Base-by-base conservation (phyloP, 2,329 filamentous ascomycete genomes). In the Claviceps sp. region DNA sequence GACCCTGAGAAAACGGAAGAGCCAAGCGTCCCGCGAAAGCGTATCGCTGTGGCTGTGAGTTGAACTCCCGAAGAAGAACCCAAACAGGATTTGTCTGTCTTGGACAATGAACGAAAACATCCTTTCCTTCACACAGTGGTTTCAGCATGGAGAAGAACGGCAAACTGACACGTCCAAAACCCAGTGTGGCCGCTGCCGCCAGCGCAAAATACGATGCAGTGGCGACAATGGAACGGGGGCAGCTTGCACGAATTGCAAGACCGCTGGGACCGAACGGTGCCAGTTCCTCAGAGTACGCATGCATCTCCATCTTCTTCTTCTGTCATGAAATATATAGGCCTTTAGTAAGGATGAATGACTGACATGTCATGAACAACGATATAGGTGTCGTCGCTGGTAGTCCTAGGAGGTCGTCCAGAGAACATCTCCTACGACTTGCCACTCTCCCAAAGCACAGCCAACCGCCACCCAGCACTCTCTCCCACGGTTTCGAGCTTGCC, bases 191-290 rank as follows among this genome's bases (percentile, higher is more conserved):
- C 82, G 91, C 58, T 97, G 91, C 68, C 82, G 91, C 54, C 90
- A 91, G 70, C 80, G 91, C 53, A 97, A 97, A 74, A 97, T 97
- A 60, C 85, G 88, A 59, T 97, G 91, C 71, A 95, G 86, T 61
- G 91, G 91, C 44, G 88, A 95, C 63, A 74, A 77, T 37, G 86
- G 85, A 36, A 80, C 84, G 61, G 85, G 85, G n/a, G 70, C 73
- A 40, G 82, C 83, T n/a, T 97, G 91, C 67, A 73, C 77, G 11
- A 95, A 90, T 66, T 97, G 91, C 72, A 85, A 81, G 61, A 80
- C 75, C 55, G 84, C 90, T 50, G 85, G 85, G 13, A 71, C 77
- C 26, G 78, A 83, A 22, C 71, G 76, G 5, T 96, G 91, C 64
- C 79, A 83, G 52, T 96, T 95, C 62, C 72, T 94, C 56, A 78